A percentile compares a stretch with the other conserved stretches of the same genome.
Conservation (phyloP, 352 stramenopile genomes). For the Phytophthora rubi region DNA sequence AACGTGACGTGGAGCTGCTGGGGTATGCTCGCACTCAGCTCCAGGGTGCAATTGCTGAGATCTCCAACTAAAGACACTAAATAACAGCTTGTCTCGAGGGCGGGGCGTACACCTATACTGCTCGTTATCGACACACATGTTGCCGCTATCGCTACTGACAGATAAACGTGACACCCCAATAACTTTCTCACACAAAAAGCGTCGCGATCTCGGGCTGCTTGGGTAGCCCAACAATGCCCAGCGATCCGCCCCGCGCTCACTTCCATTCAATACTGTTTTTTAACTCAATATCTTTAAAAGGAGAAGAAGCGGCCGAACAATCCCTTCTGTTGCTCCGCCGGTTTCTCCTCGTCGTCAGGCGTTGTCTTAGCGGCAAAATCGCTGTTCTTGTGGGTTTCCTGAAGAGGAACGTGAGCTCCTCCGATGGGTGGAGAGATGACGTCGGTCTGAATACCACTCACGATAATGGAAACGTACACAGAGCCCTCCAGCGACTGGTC, state of each 20-base stretch:
- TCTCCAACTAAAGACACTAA: constrained; percentile 49
- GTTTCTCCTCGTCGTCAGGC: constrained; percentile 28
- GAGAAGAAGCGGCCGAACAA: constrained; percentile 83
- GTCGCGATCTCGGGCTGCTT: constrained; percentile 3
- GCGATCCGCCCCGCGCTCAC: constrained; percentile 1
- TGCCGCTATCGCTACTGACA: not conserved
- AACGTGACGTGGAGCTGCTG: constrained; percentile 67
- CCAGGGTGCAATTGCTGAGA: constrained; percentile 66
- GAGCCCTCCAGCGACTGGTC: constrained; percentile 81
- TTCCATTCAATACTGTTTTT: constrained; percentile 30
- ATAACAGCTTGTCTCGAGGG: not conserved
- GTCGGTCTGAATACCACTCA: constrained; percentile 89
- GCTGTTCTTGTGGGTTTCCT: constrained; percentile 38
- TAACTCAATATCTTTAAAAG: constrained; percentile 42
- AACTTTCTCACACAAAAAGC: constrained; percentile 14
- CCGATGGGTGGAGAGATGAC: constrained; percentile 81
- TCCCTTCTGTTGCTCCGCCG: constrained; percentile 43
- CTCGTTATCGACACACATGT: not conserved
- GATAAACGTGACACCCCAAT: not conserved
- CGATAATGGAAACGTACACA: constrained; percentile 89
- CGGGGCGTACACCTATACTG: not conserved
- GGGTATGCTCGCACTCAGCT: constrained; percentile 64
- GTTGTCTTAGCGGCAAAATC: constrained; percentile 25
- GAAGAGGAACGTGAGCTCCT: constrained; percentile 50
- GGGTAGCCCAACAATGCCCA: not conserved